These are phyloP conservation scores for Calonectria hongkongensis DNA, from an alignment of 2,329 filamentous ascomycete genomes.

Conservation along the genomic window DNA sequence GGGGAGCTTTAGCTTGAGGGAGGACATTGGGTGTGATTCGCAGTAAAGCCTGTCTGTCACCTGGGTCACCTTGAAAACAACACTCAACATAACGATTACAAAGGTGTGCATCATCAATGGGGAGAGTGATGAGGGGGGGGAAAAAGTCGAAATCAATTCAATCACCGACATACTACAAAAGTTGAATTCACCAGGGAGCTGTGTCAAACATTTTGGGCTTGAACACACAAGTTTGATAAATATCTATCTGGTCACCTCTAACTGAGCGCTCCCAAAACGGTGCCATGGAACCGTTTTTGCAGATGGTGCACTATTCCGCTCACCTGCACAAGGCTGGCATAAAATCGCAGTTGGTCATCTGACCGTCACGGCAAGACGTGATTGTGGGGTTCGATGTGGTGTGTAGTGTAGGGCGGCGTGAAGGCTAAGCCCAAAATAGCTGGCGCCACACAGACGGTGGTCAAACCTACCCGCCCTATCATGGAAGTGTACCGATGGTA, in stretches of 20 bases:
- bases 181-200: too few species aligned
- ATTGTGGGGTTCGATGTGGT: background rate
- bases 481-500: constrained; percentile 17
- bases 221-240: background rate
- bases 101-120: too few species aligned
- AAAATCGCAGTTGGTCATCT: constrained; percentile 32
- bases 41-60: too few species aligned
- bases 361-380: constrained; percentile 21
- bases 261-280: constrained; percentile 4
- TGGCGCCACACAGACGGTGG: constrained; percentile 32
- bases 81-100: too few species aligned
- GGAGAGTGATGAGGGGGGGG: too few species aligned
- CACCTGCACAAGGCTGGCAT: constrained; percentile 5
- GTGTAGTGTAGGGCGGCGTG: constrained; percentile 31
- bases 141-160: too few species aligned
- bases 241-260: background rate
- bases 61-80: too few species aligned
- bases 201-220: too few species aligned
- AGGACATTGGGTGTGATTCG: too few species aligned
- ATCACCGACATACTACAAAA: too few species aligned
- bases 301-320: constrained; percentile 1
- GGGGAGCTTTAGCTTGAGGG: constrained; percentile 23
- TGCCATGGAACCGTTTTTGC: constrained; percentile 16
- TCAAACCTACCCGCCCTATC: constrained; percentile 31
- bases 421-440: constrained; percentile 12